Evolutionary conservation across 2,329 filamentous ascomycete species (phyloP).

Genomic region (Trichoderma lentiforme): DNA sequence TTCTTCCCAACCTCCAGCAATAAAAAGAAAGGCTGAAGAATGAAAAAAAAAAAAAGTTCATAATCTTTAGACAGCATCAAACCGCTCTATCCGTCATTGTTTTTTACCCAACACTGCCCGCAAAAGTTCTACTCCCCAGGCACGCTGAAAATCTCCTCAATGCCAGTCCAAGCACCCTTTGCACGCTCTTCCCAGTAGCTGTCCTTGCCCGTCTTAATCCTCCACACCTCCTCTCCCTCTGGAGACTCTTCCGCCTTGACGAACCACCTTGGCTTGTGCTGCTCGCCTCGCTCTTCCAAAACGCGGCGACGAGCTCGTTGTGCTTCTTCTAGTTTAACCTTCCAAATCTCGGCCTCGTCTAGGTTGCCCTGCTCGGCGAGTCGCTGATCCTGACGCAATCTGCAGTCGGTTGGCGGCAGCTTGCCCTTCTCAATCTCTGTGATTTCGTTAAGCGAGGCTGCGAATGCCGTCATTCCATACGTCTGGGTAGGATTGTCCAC

Average conservation of each 20-base stretch:
- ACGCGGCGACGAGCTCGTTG: conserved; percentile 73
- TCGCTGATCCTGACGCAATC: conserved; percentile 83
- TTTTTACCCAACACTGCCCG: conserved; percentile 13
- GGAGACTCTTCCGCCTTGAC: conserved; percentile 59
- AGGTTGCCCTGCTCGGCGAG: conserved; percentile 77
- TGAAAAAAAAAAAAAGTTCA: background rate
- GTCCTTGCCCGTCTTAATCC: conserved; percentile 74
- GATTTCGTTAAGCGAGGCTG: conserved; percentile 81
- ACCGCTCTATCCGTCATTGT: background rate
- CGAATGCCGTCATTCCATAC: conserved; percentile 87
- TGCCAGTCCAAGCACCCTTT: conserved; percentile 61
- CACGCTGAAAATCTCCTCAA: conserved; percentile 49
- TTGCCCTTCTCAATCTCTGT: conserved; percentile 73
- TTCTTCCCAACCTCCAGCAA: background rate
- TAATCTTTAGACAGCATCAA: background rate
- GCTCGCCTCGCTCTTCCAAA: conserved; percentile 70
- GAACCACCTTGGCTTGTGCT: conserved; percentile 81
- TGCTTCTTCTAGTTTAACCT: conserved; percentile 78
- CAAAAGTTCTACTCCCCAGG: conserved; percentile 25
- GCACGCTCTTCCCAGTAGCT: conserved; percentile 90
- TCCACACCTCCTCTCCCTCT: conserved; percentile 68
- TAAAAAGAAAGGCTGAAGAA: background rate
- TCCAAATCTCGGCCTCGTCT: conserved; percentile 79
- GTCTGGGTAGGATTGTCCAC: conserved; percentile 75
- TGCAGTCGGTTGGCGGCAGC: conserved; percentile 76